phyloP scores from a whole-genome alignment of 202 grass and related monocot species.

The Eragrostis tef region DNA sequence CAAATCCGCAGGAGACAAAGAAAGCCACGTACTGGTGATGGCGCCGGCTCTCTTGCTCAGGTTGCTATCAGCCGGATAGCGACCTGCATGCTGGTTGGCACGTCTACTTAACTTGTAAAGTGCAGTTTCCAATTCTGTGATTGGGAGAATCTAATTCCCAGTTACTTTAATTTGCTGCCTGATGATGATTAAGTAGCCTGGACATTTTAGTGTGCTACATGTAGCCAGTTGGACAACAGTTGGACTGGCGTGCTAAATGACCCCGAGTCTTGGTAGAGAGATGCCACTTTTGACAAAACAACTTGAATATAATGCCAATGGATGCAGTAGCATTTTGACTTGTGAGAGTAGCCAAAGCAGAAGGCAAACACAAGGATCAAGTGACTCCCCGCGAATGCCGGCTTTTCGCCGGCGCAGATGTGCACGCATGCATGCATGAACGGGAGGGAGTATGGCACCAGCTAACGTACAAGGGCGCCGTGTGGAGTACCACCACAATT shows the following conservation, averaged over 20 bases:
- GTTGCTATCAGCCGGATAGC: slow-evolving; percentile 6
- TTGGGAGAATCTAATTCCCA: slow-evolving; percentile 2
- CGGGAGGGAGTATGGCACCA: too few species aligned
- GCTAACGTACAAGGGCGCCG: too few species aligned
- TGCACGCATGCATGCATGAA: background rate
- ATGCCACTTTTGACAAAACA: too few species aligned
- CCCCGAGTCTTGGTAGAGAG: too few species aligned
- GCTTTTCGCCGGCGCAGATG: background rate
- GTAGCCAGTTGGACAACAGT: background rate
- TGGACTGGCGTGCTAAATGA: too few species aligned
- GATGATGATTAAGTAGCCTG: background rate
- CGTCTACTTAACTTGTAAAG: background rate
- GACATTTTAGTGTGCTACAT: background rate
- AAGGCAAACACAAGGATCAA: background rate
- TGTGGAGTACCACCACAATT: background rate
- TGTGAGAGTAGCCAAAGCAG: background rate
- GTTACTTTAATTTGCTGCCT: background rate
- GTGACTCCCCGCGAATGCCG: background rate
- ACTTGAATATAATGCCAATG: too few species aligned
- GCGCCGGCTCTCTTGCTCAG: background rate
- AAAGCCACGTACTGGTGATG: background rate
- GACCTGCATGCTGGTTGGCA: background rate
- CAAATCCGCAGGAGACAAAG: background rate
- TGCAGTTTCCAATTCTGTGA: slow-evolving; percentile 5
- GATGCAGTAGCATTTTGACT: too few species aligned